A percentile compares a stretch with the other conserved stretches of the same genome.
Conservation (phyloP, 192 early-diverging fungal species). For the Podila epicladia region DNA sequence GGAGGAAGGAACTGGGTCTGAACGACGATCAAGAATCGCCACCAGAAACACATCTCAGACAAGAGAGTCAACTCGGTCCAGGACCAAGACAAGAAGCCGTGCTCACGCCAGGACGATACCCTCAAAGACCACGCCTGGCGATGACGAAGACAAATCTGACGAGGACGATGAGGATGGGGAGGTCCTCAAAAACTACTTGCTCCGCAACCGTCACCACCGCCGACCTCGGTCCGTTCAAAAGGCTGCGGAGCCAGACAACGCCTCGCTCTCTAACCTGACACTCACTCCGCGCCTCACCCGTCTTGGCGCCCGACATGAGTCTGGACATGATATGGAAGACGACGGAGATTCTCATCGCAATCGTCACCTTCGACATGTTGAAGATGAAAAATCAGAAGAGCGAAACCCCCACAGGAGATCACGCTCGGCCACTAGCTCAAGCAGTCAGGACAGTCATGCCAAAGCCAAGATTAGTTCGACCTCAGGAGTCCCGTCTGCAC, state of each 20-base stretch:
- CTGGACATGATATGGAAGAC: conserved; percentile 39
- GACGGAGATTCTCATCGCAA: conserved; percentile 27
- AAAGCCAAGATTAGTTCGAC: conserved; percentile 18
- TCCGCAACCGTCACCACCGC: conserved; percentile 37
- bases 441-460: conserved; percentile 36
- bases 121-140: conserved; percentile 19
- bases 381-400: conserved; percentile 3
- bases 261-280: background rate
- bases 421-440: conserved; percentile 39
- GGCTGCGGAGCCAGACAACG: background rate
- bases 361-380: conserved; percentile 12
- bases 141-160: conserved; percentile 23
- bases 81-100: conserved; percentile 29
- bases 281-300: conserved; percentile 43
- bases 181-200: conserved; percentile 19
- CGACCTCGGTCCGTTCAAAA: conserved; percentile 27
- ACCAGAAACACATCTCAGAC: conserved; percentile 40
- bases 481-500: conserved; percentile 16
- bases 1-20: conserved; percentile 12
- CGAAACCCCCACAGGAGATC: conserved; percentile 23
- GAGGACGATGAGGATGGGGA: conserved; percentile 47
- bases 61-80: conserved; percentile 18
- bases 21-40: conserved; percentile 28
- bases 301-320: conserved; percentile 47
- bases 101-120: conserved; percentile 20